Evolutionary conservation across 1,139 yeast species (phyloP).

Genomic region (Zygotorulaspora mrakii): DNA sequence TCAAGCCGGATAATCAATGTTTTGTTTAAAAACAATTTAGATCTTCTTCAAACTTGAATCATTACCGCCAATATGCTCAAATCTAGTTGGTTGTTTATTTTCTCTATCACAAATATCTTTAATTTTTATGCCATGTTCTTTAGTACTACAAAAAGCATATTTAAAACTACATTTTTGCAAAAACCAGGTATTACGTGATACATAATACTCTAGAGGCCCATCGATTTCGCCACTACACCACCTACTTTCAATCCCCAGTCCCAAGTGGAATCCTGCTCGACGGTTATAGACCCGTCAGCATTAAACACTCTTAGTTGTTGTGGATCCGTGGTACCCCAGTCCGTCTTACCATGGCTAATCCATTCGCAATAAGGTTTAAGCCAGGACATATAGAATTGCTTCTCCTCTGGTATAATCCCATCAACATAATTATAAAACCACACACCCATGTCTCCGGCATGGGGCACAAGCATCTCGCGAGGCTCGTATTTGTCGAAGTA

Average conservation of each 20-base stretch:
- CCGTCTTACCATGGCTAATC: constrained; percentile 22
- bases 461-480: constrained; percentile 36
- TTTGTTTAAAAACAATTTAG: too few relatives aligned
- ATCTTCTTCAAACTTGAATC: too few relatives aligned
- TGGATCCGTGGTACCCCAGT: constrained; percentile 33
- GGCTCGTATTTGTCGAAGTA: constrained; percentile 32
- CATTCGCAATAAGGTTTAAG: constrained; percentile 34
- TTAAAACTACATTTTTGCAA: too few relatives aligned
- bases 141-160: too few relatives aligned
- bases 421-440: constrained; percentile 39
- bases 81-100: too few relatives aligned
- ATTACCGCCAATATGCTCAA: too few relatives aligned
- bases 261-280: constrained; percentile 36
- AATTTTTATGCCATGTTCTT: too few relatives aligned
- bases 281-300: constrained; percentile 31
- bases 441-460: constrained; percentile 36
- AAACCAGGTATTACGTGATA: too few relatives aligned
- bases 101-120: too few relatives aligned
- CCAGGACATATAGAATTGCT: constrained; percentile 26
- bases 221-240: constrained; percentile 16
- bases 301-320: constrained; percentile 23
- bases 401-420: constrained; percentile 25
- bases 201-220: too few relatives aligned
- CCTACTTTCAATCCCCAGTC: constrained; percentile 39
- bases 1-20: too few relatives aligned